Conservation (phyloP, 257 asterid species). For the Fraxinus cuspidata region DNA sequence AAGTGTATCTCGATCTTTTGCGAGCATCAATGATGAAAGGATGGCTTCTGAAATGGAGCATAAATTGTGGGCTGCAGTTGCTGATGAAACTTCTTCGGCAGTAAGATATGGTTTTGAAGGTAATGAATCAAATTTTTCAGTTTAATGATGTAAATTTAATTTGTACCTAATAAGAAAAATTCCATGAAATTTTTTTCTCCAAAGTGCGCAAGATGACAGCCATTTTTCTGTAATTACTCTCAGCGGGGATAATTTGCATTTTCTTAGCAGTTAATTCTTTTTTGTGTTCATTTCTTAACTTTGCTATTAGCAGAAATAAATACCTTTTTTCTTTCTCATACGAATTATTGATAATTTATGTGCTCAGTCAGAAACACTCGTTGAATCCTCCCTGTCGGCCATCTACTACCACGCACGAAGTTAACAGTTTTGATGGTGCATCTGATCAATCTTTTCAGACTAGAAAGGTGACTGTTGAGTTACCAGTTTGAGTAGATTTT, state of each 20-base stretch:
- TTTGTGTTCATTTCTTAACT: conserved; percentile 16
- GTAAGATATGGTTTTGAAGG: conserved; percentile 89
- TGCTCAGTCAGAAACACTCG: conserved; percentile 44
- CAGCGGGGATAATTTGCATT: neutral
- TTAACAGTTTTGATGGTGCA: conserved; percentile 34
- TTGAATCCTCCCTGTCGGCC: conserved; percentile 38
- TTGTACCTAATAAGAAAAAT: conserved; percentile 5
- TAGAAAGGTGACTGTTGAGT: conserved; percentile 74
- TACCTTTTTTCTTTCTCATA: conserved; percentile 17
- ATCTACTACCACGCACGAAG: conserved; percentile 29
- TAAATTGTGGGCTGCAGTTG: conserved; percentile 81
- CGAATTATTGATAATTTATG: neutral
- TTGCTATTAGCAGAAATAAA: neutral
- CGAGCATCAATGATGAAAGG: conserved; percentile 57
- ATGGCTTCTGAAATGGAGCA: conserved; percentile 67
- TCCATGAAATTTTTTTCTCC: conserved; percentile 15
- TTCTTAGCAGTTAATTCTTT: conserved; percentile 1
- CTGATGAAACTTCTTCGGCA: conserved; percentile 92
- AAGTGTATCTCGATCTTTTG: conserved; percentile 84
- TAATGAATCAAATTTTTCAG: conserved; percentile 24
- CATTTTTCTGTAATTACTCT: conserved; percentile 22
- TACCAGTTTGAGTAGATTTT: conserved; percentile 96
- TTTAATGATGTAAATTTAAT: conserved; percentile 21
- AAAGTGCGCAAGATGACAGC: conserved; percentile 11
- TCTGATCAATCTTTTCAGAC: conserved; percentile 46